These are phyloP conservation scores for Durio zibethinus DNA, from an alignment of 345 rosid species.

Conservation along the genomic window DNA sequence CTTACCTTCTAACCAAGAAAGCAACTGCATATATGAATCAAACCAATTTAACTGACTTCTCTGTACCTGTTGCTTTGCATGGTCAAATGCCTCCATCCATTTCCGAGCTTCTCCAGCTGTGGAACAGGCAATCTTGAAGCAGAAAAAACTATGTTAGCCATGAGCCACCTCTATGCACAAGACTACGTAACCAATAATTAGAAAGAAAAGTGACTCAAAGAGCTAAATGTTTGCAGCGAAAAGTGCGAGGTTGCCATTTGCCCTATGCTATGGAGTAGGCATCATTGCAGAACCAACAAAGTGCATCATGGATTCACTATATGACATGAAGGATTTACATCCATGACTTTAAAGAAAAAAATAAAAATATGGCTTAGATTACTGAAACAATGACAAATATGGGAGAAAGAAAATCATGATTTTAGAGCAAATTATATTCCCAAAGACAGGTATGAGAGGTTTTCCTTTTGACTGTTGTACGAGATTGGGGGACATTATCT, in stretches of 20 bases:
- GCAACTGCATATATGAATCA: not conserved
- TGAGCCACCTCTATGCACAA: not conserved
- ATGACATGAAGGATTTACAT: not conserved
- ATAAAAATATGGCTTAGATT: not conserved
- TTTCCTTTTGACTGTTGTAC: not conserved
- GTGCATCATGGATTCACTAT: not conserved
- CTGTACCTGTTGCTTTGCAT: conserved; percentile 93
- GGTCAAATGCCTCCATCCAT: conserved; percentile 96
- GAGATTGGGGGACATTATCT: not conserved
- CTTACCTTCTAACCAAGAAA: not conserved
- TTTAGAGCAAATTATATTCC: not conserved
- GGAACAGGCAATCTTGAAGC: conserved; percentile 84
- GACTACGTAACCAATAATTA: not conserved
- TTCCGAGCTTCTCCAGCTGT: conserved; percentile 80
- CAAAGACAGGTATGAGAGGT: not conserved
- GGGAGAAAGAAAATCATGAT: not conserved
- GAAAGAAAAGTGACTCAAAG: not conserved
- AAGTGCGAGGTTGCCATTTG: not conserved
- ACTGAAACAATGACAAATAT: not conserved
- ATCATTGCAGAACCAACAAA: not conserved
- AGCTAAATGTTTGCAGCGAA: not conserved
- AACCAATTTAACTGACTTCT: not conserved
- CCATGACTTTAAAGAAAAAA: not conserved
- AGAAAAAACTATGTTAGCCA: conserved; percentile 14
- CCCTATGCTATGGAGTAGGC: not conserved